Base-by-base conservation (phyloP, 805 yeast species). In the Pichia insulana region DNA sequence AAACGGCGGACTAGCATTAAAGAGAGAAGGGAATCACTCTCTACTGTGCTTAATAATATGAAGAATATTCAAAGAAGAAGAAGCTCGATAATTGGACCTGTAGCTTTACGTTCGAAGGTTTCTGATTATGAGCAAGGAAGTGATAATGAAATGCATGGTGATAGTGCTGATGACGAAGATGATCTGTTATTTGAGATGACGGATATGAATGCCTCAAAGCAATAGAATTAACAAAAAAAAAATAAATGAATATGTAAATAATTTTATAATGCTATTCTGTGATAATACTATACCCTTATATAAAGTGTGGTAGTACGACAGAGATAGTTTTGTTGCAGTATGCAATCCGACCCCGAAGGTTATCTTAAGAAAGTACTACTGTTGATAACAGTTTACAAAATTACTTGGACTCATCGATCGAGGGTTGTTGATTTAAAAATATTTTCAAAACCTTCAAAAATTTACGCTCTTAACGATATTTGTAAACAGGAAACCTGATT, bases 101-200 rank as follows among this genome's bases (percentile, higher is more conserved):
- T n/a, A 8, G 28, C 26, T 41, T 17, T 34, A 19, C 7, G 37
- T 15, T 15, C 38, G 40, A 11, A 28, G 41, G 33, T 76, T 11
- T 34, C 28, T 3, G 41, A 42, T n/a, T 20, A 12, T 34, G 36
- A 34, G 22, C 20, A 33, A 10, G 35, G 25, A 31, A 15, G 17
- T 31, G 20, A 31, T n/a, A n/a, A n/a, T 15, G 8, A 31, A n/a
- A 31, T 31, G 13, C 25, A 33, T 11, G 10, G 13, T 12, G 28
- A 22, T 11, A 20, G 10, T 19, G 10, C n/a, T 20, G 10, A 75
- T 30, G 83, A 76, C 19, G 85, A 80, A 42, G 50, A 47, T 13
- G 50, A 80, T 40, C 61, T 81, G 46, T 63, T 81, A 37, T 81
- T 81, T 58, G 74, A 83, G 25, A 80, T 81, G 87, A 80, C 86